These are phyloP conservation scores for Madurella mycetomatis DNA, from an alignment of 2,329 filamentous ascomycete genomes.

Conservation along the genomic window DNA sequence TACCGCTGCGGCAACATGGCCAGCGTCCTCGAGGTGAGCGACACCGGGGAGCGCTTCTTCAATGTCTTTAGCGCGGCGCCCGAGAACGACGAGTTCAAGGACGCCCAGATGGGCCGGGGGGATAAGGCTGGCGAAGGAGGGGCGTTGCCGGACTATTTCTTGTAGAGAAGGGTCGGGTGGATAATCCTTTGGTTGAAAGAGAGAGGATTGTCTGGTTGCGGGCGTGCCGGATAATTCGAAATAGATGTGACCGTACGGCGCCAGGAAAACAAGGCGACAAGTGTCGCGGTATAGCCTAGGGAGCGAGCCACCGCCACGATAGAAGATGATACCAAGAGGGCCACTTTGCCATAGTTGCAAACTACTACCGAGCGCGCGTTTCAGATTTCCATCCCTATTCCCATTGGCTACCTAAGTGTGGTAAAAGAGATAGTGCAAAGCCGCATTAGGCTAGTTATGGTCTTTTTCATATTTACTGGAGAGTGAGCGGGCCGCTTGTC, in stretches of 20 bases:
- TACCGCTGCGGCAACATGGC: slow-evolving; percentile 97
- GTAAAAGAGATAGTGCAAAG: not conserved
- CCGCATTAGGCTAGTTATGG: too few species aligned
- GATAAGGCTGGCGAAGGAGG: slow-evolving; percentile 64
- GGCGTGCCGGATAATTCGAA: not conserved
- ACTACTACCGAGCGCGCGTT: not conserved
- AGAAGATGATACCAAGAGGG: not conserved
- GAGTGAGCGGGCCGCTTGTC: not conserved
- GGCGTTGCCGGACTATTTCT: slow-evolving; percentile 66
- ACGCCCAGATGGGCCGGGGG: slow-evolving; percentile 68
- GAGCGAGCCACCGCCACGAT: not conserved
- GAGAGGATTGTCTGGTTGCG: too few species aligned
- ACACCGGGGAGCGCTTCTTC: slow-evolving; percentile 88
- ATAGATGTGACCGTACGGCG: not conserved
- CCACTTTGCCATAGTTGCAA: not conserved
- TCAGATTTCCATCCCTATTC: not conserved
- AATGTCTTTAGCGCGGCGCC: slow-evolving; percentile 97
- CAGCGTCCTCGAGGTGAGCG: slow-evolving; percentile 92
- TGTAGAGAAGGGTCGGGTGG: slow-evolving; percentile 38
- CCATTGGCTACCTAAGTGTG: not conserved
- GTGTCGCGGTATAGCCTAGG: not conserved
- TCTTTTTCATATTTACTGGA: too few species aligned
- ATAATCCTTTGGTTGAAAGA: not conserved
- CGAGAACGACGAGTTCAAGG: slow-evolving; percentile 88
- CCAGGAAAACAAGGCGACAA: too few species aligned